A percentile compares a stretch with the other conserved stretches of the same genome.
These are phyloP conservation scores for Leccinum cinnamomeum DNA, from an alignment of 1,284 basidiomycete species.

Conservation along the genomic window DNA sequence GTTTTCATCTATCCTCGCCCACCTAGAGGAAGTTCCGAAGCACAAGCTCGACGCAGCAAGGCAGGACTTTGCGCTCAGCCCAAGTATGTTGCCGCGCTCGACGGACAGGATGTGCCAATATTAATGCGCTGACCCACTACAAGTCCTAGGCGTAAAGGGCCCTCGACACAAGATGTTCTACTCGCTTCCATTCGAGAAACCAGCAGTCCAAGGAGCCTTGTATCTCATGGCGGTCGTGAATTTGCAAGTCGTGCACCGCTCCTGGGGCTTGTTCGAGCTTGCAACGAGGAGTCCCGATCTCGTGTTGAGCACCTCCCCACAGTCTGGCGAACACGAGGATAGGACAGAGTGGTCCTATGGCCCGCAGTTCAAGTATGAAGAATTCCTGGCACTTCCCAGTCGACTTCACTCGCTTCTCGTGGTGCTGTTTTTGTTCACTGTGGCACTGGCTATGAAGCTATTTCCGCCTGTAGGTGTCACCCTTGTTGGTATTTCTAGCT, in stretches of 20 bases:
- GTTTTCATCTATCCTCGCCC: constrained; percentile 51
- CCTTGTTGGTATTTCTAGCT: background rate
- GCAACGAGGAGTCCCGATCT: constrained; percentile 26
- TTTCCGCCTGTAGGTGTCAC: constrained; percentile 27
- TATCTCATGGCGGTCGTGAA: constrained; percentile 69
- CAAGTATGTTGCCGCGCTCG: constrained; percentile 40
- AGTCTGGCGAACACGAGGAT: constrained; percentile 15
- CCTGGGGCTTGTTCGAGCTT: constrained; percentile 68
- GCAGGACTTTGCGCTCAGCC: constrained; percentile 55
- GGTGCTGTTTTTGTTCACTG: constrained; percentile 19
- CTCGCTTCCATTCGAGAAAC: constrained; percentile 46
- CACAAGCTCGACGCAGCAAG: constrained; percentile 37
- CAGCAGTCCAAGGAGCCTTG: constrained; percentile 51
- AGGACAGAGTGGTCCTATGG: constrained; percentile 50
- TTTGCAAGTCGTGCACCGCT: constrained; percentile 70
- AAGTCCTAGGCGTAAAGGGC: constrained; percentile 45
- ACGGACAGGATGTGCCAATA: background rate
- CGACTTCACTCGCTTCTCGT: constrained; percentile 43
- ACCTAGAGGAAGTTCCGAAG: constrained; percentile 49
- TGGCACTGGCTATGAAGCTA: constrained; percentile 18
- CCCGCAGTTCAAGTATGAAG: constrained; percentile 69
- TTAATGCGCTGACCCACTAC: constrained; percentile 2
- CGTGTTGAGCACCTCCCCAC: constrained; percentile 8
- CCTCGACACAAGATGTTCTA: constrained; percentile 45
- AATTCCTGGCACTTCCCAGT: constrained; percentile 55